Evolutionary conservation across 2,329 filamentous ascomycete genomes (phyloP).

Genomic region (Domatiomyces catenatus): DNA sequence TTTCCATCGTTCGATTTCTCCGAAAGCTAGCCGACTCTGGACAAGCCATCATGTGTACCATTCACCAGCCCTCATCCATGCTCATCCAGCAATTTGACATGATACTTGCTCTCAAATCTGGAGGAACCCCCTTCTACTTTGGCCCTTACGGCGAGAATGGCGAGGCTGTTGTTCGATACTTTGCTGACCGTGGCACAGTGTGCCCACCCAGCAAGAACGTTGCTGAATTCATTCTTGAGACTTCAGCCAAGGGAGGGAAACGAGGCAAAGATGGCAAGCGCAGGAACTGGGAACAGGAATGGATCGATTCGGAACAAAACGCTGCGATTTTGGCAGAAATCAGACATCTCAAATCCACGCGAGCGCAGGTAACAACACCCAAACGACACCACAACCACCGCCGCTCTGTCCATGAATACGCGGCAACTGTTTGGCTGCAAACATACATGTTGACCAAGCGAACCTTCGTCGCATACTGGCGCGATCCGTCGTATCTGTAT

Average conservation of each 20-base stretch:
- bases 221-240: constrained; percentile 52
- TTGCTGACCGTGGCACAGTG: constrained; percentile 47
- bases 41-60: constrained; percentile 59
- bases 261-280: constrained; percentile 36
- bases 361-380: constrained; percentile 27
- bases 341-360: constrained; percentile 43
- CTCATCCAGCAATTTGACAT: constrained; percentile 60
- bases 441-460: constrained; percentile 52
- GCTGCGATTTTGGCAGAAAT: constrained; percentile 48
- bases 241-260: constrained; percentile 42
- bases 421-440: constrained; percentile 48
- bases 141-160: constrained; percentile 56
- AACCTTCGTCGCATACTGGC: constrained; percentile 59
- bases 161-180: constrained; percentile 50
- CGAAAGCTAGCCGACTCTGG: constrained; percentile 52
- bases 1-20: constrained; percentile 51
- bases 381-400: constrained; percentile 20
- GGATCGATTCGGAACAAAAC: constrained; percentile 50
- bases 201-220: constrained; percentile 53
- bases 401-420: constrained; percentile 38
- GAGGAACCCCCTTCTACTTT: constrained; percentile 59
- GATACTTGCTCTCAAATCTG: constrained; percentile 53
- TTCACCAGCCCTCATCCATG: constrained; percentile 55
- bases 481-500: constrained; percentile 61
- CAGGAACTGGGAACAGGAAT: constrained; percentile 62